These are phyloP conservation scores for Phytophthora foliorum DNA, from an alignment of 352 stramenopile genomes.

Conservation along the genomic window DNA sequence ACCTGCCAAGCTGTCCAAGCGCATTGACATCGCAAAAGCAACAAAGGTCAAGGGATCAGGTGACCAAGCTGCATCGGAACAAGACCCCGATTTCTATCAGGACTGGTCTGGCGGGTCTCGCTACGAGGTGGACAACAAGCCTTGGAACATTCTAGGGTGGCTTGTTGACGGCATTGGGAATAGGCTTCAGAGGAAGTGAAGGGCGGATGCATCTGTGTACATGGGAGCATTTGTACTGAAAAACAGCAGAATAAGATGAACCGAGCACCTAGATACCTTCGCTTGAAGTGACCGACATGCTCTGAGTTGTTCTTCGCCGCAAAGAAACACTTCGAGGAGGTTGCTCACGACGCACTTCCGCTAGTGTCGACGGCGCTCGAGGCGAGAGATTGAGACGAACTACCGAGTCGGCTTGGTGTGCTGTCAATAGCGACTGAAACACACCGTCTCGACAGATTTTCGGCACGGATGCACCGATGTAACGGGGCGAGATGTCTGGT, in stretches of 20 bases:
- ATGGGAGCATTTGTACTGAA: constrained; percentile 36
- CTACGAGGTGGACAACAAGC: constrained; percentile 46
- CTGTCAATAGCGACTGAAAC: constrained; percentile 59
- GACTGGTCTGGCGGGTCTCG: constrained; percentile 49
- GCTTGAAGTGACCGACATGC: background rate
- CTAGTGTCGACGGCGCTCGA: constrained; percentile 25
- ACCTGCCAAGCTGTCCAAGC: constrained; percentile 33
- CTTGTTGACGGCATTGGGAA: constrained; percentile 49
- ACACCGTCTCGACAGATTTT: constrained; percentile 67
- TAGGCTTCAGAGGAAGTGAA: constrained; percentile 40
- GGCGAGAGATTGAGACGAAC: constrained; percentile 57
- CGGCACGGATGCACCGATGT: constrained; percentile 58
- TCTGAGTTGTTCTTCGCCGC: constrained; percentile 2
- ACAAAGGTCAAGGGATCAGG: constrained; percentile 1
- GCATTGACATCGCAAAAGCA: constrained; percentile 15
- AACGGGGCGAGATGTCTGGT: constrained; percentile 60
- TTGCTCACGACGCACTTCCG: constrained; percentile 24
- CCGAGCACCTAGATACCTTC: background rate
- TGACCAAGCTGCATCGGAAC: constrained; percentile 2
- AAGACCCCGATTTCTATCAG: constrained; percentile 29
- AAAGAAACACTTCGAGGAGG: constrained; percentile 25
- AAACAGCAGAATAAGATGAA: too few species aligned
- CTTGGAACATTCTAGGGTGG: constrained; percentile 62
- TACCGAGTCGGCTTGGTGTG: constrained; percentile 57
- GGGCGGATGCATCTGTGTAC: constrained; percentile 17